phyloP scores from a whole-genome alignment of 805 yeast species.

The Hermanozyma aechmeae region DNA sequence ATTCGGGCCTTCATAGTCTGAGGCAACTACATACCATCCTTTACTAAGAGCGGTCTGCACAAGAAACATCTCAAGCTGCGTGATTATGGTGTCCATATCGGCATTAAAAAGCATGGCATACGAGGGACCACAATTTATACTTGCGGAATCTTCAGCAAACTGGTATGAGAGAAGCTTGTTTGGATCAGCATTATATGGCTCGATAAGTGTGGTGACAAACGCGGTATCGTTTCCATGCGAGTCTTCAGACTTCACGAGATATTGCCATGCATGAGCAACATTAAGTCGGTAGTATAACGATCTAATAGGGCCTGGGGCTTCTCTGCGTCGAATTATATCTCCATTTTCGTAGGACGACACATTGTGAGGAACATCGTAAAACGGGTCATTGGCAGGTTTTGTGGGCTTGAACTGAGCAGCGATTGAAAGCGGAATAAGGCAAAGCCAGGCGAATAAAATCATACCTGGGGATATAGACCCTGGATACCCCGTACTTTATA shows the following conservation, averaged over 20 bases:
- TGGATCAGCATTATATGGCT: constrained; percentile 20
- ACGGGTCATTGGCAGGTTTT: no score
- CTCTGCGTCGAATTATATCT: no score
- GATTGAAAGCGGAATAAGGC: no score
- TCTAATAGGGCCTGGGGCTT: no score
- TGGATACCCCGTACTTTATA: no score
- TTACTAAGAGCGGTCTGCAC: constrained; percentile 9
- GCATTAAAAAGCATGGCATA: constrained; percentile 9
- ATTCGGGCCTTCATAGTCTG: constrained; percentile 28
- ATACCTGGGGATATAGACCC: no score
- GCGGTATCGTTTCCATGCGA: constrained; percentile 17
- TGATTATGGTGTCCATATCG: constrained; percentile 3
- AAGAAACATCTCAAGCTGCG: constrained; percentile 10
- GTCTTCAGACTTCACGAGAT: constrained; percentile 10
- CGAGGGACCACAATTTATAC: constrained; percentile 18
- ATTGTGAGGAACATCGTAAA: no score
- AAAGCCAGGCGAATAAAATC: no score
- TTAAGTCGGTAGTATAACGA: no score
- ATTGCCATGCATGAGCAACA: constrained; percentile 10
- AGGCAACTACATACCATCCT: constrained; percentile 25
- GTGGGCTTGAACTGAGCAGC: no score
- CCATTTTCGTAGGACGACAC: no score
- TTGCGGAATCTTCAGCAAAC: constrained; percentile 19
- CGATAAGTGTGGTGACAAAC: constrained; percentile 17
- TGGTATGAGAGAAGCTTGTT: constrained; percentile 19